Percentiles rank a stretch among this genome's conserved stretches.
Evolutionary conservation across 108 stramenopile genomes (phyloP).

Genomic region (Stephanodiscus triporus): DNA sequence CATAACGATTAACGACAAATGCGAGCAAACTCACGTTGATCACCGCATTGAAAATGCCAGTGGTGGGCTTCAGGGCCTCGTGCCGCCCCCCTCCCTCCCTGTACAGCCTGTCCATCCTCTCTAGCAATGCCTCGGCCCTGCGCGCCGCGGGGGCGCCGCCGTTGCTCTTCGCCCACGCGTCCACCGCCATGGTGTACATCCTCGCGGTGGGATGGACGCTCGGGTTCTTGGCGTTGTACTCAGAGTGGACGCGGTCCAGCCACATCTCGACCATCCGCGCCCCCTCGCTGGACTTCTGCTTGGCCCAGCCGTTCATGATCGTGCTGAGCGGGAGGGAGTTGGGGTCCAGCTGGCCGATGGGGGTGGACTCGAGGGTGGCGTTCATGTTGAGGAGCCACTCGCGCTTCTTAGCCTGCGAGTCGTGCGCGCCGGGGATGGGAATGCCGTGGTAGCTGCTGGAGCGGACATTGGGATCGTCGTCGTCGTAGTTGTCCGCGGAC

Average conservation of each 20-base stretch:
- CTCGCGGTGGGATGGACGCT: conserved; percentile 66
- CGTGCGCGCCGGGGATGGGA: conserved; percentile 49
- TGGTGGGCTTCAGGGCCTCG: conserved; percentile 73
- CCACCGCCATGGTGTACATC: conserved; percentile 89
- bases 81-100: conserved; percentile 54
- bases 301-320: conserved; percentile 89
- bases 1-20: background rate
- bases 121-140: conserved; percentile 78
- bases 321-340: conserved; percentile 64
- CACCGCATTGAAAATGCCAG: conserved; percentile 86
- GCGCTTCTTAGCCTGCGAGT: conserved; percentile 63
- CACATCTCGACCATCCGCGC: conserved; percentile 85
- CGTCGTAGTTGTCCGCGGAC: conserved; percentile 16
- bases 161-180: conserved; percentile 89
- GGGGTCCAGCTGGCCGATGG: conserved; percentile 76
- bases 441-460: conserved; percentile 33
- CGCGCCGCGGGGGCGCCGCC: conserved; percentile 77
- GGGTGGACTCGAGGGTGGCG: conserved; percentile 62
- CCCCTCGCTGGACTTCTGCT: conserved; percentile 78
- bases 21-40: conserved; percentile 43
- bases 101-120: conserved; percentile 76
- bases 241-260: conserved; percentile 72
- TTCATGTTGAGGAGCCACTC: conserved; percentile 90
- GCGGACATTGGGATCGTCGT: conserved; percentile 15
- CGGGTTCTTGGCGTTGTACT: conserved; percentile 70